Conservation (phyloP, 768 basidiomycete species). For the Calocybe gangraenosa region DNA sequence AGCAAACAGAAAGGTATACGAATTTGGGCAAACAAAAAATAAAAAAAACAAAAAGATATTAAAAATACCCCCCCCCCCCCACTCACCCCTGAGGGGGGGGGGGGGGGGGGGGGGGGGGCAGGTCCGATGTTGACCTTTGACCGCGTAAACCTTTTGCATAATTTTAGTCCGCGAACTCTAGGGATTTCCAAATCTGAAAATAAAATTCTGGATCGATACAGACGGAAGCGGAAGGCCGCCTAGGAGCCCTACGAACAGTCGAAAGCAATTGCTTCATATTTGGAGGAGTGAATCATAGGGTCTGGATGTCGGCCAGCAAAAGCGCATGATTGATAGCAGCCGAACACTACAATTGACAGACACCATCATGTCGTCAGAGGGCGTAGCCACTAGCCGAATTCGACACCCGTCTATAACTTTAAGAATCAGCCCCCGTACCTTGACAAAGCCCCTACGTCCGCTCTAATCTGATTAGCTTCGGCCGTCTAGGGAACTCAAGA, state of each 20-base stretch:
- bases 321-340: constrained; percentile 7
- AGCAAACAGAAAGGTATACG: no score
- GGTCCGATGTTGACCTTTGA: no score
- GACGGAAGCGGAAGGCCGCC: constrained; percentile 26
- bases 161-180: no score
- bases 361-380: constrained; percentile 32
- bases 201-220: constrained; percentile 41
- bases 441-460: constrained; percentile 22
- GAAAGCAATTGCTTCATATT: constrained; percentile 37
- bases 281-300: constrained; percentile 36
- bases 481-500: constrained; percentile 30
- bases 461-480: constrained; percentile 19
- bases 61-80: no score
- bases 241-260: constrained; percentile 40
- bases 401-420: constrained; percentile 39
- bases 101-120: no score
- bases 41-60: no score
- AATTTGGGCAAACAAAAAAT: no score
- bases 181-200: no score
- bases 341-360: no score
- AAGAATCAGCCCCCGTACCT: constrained; percentile 34
- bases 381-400: constrained; percentile 36
- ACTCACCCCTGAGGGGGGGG: no score
- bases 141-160: no score
- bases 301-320: constrained; percentile 37